Base-by-base conservation (phyloP, 169 alveolate species). In the Plasmodium inui region DNA sequence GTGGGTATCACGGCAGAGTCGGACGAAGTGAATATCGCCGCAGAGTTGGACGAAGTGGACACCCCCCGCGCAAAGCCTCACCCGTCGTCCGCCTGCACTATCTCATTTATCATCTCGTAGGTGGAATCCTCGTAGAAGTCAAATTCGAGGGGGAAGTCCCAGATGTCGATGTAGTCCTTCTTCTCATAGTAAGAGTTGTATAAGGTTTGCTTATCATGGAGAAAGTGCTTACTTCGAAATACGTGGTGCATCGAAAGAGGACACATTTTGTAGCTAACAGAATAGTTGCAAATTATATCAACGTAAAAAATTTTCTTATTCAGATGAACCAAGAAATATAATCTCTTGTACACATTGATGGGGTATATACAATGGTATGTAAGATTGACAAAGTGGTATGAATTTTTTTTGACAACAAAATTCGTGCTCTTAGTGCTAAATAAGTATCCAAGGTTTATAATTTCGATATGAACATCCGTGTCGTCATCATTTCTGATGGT, bases 71-170 rank as follows among this genome's bases (percentile, higher is more conserved):
- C 61, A 22, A 14, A 50, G 46, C 17, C 34, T 61, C 82, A 88
- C 94, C 73, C 82, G 44, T 88, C 90, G 44, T 67, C 73, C 82
- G 82, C 71, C 32, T 67, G 90, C 50, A 88, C 71, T 61, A 88
- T 88, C 46, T 88, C 94, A 79, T 76, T 37, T 39, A 88, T 26
- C 50, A 79, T 37, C 50, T 88, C 94, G 9, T 57, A 61, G 80
- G 90, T 7, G 22, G 85, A 57, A 28, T 88, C 94, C 46, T 88
- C 53, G 34, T 88, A 88, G 17, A 90, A 41, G 71, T 79, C 83
- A 79, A 78, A 88, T 46, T 88, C 94, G 9, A 88, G 83, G 19
- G 94, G 94, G 26, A 88, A 88, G 53, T 88, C 94, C 94, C 89
- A 88, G 22, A 88, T 88, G 44, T 88, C 94, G 12, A 88, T 88